Evolutionary conservation across 2,329 filamentous ascomycete species (phyloP).

Genomic region (Trichophyton schoenleinii): DNA sequence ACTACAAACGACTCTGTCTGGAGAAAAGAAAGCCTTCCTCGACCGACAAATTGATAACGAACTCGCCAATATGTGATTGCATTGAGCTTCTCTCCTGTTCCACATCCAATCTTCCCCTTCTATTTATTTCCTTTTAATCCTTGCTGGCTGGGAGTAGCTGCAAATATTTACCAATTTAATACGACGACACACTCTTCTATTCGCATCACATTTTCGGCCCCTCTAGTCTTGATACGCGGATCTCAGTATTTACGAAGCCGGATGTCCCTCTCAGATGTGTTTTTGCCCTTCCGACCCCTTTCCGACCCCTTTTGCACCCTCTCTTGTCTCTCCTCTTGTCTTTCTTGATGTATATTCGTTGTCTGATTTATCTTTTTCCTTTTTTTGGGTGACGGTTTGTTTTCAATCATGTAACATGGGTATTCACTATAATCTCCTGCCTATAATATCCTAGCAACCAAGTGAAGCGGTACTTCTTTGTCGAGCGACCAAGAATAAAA

Average conservation of each 20-base stretch:
- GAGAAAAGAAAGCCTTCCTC: slow-evolving; percentile 78
- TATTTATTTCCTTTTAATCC: neutral
- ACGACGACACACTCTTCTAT: neutral
- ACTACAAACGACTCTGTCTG: slow-evolving; percentile 74
- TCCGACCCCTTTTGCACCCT: neutral
- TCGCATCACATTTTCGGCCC: neutral
- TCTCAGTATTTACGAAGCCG: neutral
- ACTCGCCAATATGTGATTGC: slow-evolving; percentile 71
- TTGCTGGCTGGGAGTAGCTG: neutral
- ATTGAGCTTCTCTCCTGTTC: neutral
- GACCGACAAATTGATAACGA: slow-evolving; percentile 88
- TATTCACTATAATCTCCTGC: slow-evolving; percentile 2
- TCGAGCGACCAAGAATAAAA: neutral
- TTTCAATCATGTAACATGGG: slow-evolving; percentile 1
- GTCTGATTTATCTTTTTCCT: neutral
- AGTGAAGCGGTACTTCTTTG: neutral
- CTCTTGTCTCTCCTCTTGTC: neutral
- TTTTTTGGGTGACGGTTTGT: slow-evolving; percentile 1
- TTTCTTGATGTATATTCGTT: neutral
- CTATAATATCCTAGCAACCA: neutral
- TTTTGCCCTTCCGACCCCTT: neutral
- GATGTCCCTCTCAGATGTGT: neutral
- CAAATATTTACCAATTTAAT: slow-evolving; percentile 1
- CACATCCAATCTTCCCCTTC: neutral
- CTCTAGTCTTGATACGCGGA: neutral